Evolutionary conservation across 768 basidiomycete species (phyloP).

Genomic region (Lactarius hatsudake): DNA sequence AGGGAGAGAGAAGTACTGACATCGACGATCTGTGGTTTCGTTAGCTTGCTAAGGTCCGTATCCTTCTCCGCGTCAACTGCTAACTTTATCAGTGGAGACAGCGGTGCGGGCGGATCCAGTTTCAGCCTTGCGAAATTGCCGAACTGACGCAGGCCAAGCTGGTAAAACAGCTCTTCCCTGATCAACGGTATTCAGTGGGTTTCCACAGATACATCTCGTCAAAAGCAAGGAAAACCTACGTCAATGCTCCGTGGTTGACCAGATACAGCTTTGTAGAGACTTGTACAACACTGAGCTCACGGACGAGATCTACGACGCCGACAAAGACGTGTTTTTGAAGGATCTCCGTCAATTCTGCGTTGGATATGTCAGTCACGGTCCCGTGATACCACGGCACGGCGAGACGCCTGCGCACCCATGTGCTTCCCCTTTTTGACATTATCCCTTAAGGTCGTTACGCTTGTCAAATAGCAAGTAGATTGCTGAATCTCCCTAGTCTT

Average conservation of each 20-base stretch:
- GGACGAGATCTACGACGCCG: slow-evolving; percentile 77
- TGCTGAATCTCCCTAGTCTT: slow-evolving; percentile 40
- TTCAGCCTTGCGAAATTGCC: slow-evolving; percentile 74
- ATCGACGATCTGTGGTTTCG: slow-evolving; percentile 63
- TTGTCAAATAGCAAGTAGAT: slow-evolving; percentile 74
- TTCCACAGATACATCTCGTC: neutral
- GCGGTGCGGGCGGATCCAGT: slow-evolving; percentile 76
- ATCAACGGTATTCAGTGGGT: neutral
- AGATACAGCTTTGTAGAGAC: slow-evolving; percentile 86
- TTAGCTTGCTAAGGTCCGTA: slow-evolving; percentile 48
- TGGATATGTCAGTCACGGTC: neutral
- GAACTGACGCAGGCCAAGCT: slow-evolving; percentile 89
- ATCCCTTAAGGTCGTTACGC: slow-evolving; percentile 64
- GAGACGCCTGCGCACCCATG: slow-evolving; percentile 46
- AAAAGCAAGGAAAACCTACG: slow-evolving; percentile 50
- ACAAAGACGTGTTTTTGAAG: slow-evolving; percentile 88
- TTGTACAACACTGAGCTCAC: slow-evolving; percentile 80
- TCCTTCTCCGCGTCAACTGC: slow-evolving; percentile 72
- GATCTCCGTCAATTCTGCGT: slow-evolving; percentile 78
- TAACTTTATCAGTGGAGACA: slow-evolving; percentile 69
- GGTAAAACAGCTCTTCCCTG: slow-evolving; percentile 95
- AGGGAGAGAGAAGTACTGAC: slow-evolving; percentile 41
- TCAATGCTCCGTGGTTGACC: slow-evolving; percentile 78
- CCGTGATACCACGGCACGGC: neutral
- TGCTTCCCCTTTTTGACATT: slow-evolving; percentile 61